phyloP scores from a whole-genome alignment of 805 yeast genomes.

The Candida orba region DNA sequence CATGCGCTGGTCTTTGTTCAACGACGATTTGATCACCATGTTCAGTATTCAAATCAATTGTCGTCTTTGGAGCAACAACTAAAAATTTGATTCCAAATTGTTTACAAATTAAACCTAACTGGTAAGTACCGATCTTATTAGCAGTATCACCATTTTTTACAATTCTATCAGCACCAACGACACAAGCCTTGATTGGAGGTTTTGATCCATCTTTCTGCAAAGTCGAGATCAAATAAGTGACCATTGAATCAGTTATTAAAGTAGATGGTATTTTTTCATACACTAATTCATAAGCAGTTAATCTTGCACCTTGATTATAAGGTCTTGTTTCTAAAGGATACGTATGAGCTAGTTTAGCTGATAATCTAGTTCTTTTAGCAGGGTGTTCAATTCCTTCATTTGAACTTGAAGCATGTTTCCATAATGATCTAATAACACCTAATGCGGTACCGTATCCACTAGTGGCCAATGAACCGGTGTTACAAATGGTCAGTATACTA shows the following conservation, averaged over 20 bases:
- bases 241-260: conserved; percentile 87
- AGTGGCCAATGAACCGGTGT: conserved; percentile 95
- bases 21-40: conserved; percentile 73
- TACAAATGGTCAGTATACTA: conserved; percentile 86
- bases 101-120: conserved; percentile 66
- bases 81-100: conserved; percentile 68
- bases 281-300: conserved; percentile 85
- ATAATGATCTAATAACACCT: conserved; percentile 79
- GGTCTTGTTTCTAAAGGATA: conserved; percentile 94
- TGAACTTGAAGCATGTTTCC: conserved; percentile 27
- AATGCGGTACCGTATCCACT: conserved; percentile 97
- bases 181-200: conserved; percentile 77
- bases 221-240: conserved; percentile 59
- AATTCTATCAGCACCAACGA: conserved; percentile 86
- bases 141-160: conserved; percentile 94
- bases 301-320: conserved; percentile 90
- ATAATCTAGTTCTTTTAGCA: conserved; percentile 20
- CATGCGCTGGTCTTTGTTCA: conserved; percentile 80
- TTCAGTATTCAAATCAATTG: conserved; percentile 63
- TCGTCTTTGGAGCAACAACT: conserved; percentile 93
- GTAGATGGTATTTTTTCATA: conserved; percentile 86
- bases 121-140: conserved; percentile 93
- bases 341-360: conserved; percentile 51
- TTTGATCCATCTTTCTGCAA: conserved; percentile 23
- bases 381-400: neutral